Percentiles rank a stretch among this genome's conserved stretches.
Evolutionary conservation across 805 yeast species (phyloP).

Genomic region (Metschnikowia reukaufii): DNA sequence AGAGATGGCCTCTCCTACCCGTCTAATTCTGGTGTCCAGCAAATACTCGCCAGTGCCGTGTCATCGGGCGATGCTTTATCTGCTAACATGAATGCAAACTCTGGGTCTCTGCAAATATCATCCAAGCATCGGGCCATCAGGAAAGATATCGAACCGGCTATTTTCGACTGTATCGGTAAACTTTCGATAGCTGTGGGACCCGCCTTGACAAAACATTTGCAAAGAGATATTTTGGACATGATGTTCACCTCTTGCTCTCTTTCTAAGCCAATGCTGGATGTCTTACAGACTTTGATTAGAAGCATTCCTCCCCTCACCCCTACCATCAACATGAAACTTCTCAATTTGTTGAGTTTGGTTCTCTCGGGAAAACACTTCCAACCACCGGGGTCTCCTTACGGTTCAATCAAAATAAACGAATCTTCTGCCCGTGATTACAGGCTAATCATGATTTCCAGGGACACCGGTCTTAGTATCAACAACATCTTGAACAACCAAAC

Average conservation of each 20-base stretch:
- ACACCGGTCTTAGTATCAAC: slow-evolving; percentile 51
- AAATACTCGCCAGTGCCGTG: slow-evolving; percentile 42
- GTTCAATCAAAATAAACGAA: slow-evolving; percentile 56
- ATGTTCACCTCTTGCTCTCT: slow-evolving; percentile 76
- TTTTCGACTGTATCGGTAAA: slow-evolving; percentile 85
- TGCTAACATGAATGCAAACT: slow-evolving; percentile 25
- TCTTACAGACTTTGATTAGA: slow-evolving; percentile 63
- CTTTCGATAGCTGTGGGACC: slow-evolving; percentile 90
- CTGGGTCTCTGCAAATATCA: slow-evolving; percentile 33
- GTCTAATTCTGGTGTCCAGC: slow-evolving; percentile 37
- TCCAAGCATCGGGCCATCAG: slow-evolving; percentile 57
- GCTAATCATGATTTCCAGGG: slow-evolving; percentile 67
- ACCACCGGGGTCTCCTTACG: slow-evolving; percentile 84
- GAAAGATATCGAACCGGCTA: slow-evolving; percentile 77
- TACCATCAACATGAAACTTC: slow-evolving; percentile 65
- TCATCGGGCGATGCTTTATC: slow-evolving; percentile 24
- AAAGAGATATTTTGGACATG: slow-evolving; percentile 74
- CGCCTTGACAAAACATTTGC: slow-evolving; percentile 84
- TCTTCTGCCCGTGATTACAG: slow-evolving; percentile 77
- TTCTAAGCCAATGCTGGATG: slow-evolving; percentile 78
- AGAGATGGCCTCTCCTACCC: slow-evolving; percentile 66
- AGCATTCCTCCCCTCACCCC: slow-evolving; percentile 80
- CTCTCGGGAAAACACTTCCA: slow-evolving; percentile 78
- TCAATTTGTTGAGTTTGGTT: slow-evolving; percentile 70
- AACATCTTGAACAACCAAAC: slow-evolving; percentile 32